Percentiles rank a stretch among this genome's conserved stretches.
Conservation (phyloP, 345 rosid species). For the Limnanthes douglasii region DNA sequence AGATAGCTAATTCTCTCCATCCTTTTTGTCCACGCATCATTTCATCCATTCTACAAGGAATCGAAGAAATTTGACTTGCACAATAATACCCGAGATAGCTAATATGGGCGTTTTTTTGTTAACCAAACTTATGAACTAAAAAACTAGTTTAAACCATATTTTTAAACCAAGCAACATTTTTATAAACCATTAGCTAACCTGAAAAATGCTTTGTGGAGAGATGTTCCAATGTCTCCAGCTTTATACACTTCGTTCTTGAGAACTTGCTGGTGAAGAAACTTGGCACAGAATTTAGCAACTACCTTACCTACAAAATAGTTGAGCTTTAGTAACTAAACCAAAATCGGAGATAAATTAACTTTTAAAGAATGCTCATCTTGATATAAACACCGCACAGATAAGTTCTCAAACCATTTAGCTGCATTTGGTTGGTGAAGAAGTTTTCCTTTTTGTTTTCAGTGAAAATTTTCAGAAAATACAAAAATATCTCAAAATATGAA, state of each 20-base stretch:
- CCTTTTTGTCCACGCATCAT: constrained; percentile 98
- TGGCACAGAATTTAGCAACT: constrained; percentile 89
- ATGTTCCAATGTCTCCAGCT: constrained; percentile 60
- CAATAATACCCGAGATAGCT: not conserved
- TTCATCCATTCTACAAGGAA: constrained; percentile 68
- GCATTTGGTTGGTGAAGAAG: too few species aligned
- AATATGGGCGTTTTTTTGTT: not conserved
- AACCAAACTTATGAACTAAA: too few species aligned
- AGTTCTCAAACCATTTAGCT: too few species aligned
- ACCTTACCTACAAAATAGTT: constrained; percentile 67
- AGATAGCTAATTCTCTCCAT: constrained; percentile 80
- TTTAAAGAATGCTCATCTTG: too few species aligned
- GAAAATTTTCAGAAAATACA: not conserved
- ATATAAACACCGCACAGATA: too few species aligned
- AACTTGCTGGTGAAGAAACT: constrained; percentile 81
- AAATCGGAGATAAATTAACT: too few species aligned
- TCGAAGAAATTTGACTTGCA: constrained; percentile 7
- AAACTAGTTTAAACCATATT: not conserved
- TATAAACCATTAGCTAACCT: constrained; percentile 23
- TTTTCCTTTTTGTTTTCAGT: too few species aligned
- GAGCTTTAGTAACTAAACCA: too few species aligned
- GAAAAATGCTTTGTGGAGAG: constrained; percentile 68
- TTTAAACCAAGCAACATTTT: not conserved
- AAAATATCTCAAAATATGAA: too few species aligned
- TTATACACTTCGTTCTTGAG: constrained; percentile 49